These are phyloP conservation scores for Solanum hybrid DNA, from an alignment of 305 asterid species.

Conservation along the genomic window DNA sequence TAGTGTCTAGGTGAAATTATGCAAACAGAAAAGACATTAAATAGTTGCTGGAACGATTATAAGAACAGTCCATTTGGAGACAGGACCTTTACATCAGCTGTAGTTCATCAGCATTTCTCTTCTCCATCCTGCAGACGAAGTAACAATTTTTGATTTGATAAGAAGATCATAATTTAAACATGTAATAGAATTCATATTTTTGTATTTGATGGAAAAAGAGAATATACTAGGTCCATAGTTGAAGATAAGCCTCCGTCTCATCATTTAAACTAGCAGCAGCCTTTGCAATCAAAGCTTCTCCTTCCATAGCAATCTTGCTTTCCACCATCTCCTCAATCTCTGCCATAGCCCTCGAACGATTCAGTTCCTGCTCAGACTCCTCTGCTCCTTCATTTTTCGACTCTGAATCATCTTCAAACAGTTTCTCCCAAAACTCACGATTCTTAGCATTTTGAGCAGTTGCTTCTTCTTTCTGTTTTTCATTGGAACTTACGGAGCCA, in stretches of 20 bases:
- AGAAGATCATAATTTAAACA: not conserved
- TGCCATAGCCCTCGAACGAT: slow-evolving; percentile 1
- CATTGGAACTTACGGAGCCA: slow-evolving; percentile 10
- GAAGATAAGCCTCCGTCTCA: slow-evolving; percentile 7
- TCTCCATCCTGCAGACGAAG: not conserved
- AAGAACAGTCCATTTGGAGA: not conserved
- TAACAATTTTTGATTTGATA: not conserved
- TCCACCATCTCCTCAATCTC: slow-evolving; percentile 18
- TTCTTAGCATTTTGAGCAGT: slow-evolving; percentile 9
- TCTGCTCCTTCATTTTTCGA: slow-evolving; percentile 1
- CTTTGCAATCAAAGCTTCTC: slow-evolving; percentile 1
- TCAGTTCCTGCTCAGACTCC: not conserved
- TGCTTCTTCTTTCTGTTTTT: not conserved
- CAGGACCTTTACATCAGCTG: not conserved
- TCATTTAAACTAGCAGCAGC: not conserved
- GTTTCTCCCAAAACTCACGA: slow-evolving; percentile 19
- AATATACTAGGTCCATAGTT: slow-evolving; percentile 13
- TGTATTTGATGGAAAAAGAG: not conserved
- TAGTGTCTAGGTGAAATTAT: not conserved
- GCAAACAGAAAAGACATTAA: not conserved
- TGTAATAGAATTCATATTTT: not conserved
- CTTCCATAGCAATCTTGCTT: not conserved
- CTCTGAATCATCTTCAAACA: slow-evolving; percentile 21
- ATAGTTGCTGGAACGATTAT: not conserved
- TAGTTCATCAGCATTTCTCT: not conserved